A percentile compares a stretch with the other conserved stretches of the same genome.
Conservation (phyloP, 768 basidiomycete species). For the Boletus sp. region DNA sequence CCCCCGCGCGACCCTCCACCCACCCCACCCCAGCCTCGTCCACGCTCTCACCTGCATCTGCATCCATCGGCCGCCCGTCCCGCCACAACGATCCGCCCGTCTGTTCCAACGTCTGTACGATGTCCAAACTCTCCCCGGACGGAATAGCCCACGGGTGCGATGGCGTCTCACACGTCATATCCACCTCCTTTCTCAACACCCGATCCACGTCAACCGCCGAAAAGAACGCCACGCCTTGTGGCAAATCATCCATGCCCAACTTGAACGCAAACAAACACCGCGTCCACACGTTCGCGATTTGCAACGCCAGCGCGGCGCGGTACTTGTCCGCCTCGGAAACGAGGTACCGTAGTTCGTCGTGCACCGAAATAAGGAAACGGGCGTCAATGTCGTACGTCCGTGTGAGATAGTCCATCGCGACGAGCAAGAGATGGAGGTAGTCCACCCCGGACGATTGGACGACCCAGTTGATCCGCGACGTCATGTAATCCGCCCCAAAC, state of each 20-base stretch:
- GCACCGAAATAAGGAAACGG: constrained; percentile 93
- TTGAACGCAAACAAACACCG: constrained; percentile 85
- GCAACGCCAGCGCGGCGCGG: constrained; percentile 87
- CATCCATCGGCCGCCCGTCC: constrained; percentile 55
- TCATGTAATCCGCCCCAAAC: constrained; percentile 86
- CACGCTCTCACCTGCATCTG: constrained; percentile 1
- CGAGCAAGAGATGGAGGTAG: constrained; percentile 94
- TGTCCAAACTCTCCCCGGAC: constrained; percentile 84
- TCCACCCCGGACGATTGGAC: constrained; percentile 98
- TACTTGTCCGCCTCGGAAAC: constrained; percentile 86
- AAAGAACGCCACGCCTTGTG: constrained; percentile 95
- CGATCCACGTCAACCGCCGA: constrained; percentile 92
- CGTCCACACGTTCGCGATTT: constrained; percentile 96
- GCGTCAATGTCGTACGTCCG: constrained; percentile 79
- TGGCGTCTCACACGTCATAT: constrained; percentile 94
- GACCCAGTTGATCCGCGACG: constrained; percentile 98
- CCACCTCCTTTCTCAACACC: constrained; percentile 91
- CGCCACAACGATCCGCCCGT: constrained; percentile 70
- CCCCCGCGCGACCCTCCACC: constrained; percentile 17
- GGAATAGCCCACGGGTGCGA: constrained; percentile 81
- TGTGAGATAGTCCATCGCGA: constrained; percentile 88
- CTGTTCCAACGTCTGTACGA: constrained; percentile 56
- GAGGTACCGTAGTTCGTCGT: constrained; percentile 94
- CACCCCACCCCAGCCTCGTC: constrained; percentile 4
- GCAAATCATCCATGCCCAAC: constrained; percentile 94